phyloP scores from a whole-genome alignment of 208 protist species.

The Crithidia thermophila region DNA sequence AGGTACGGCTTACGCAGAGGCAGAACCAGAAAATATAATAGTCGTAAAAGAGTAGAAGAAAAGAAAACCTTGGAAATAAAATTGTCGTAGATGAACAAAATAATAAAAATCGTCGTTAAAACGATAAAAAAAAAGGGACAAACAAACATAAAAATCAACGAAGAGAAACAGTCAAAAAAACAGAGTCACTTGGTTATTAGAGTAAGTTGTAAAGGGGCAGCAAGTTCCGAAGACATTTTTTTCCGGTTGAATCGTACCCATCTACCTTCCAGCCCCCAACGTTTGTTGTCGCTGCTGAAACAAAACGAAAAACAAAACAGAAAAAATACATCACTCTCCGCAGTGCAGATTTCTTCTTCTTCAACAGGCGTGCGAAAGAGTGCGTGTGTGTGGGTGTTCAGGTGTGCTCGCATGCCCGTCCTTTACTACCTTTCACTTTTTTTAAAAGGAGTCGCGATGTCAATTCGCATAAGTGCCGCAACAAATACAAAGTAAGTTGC shows the following conservation, averaged over 20 bases:
- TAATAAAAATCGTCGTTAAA: neutral
- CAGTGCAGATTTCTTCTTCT: no score
- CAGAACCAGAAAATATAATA: conserved; percentile 5
- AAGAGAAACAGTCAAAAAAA: neutral
- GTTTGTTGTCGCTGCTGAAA: no score
- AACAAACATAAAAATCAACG: neutral
- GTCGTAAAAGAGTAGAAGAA: conserved; percentile 5
- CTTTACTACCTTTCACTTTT: no score
- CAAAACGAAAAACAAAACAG: conserved; percentile 4
- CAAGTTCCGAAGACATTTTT: conserved; percentile 19
- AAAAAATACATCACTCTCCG: no score
- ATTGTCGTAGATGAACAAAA: conserved; percentile 2
- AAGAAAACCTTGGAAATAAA: conserved; percentile 3
- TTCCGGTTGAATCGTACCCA: neutral
- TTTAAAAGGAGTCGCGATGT: no score
- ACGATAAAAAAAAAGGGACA: conserved; percentile 3
- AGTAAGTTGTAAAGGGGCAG: neutral
- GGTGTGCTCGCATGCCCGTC: no score
- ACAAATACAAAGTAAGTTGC: no score
- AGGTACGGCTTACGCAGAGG: conserved; percentile 26
- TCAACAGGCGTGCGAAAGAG: no score
- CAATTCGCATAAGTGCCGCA: no score
- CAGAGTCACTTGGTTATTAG: neutral
- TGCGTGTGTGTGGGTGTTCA: no score
- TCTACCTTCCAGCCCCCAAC: no score